Evolutionary conservation across 805 yeast genomes (phyloP).

Genomic region (Starmera caribaea): DNA sequence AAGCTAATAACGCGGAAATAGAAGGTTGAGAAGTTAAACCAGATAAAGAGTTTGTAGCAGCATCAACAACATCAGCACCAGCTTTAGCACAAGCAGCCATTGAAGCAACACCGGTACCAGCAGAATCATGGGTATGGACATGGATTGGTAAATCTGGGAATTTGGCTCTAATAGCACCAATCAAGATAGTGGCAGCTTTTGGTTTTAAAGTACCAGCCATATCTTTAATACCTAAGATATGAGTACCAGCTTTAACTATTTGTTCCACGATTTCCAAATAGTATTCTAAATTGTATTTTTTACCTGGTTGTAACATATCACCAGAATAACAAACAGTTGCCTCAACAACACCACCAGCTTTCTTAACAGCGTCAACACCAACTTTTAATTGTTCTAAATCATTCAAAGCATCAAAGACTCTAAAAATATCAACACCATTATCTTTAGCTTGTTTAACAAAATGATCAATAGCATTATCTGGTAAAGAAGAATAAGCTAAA

Average conservation of each 20-base stretch:
- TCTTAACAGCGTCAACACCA: slow-evolving; percentile 95
- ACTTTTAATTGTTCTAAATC: slow-evolving; percentile 95
- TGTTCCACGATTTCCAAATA: slow-evolving; percentile 74
- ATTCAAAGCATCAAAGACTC: slow-evolving; percentile 96
- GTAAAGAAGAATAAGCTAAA: slow-evolving; percentile 94
- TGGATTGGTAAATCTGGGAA: slow-evolving; percentile 95
- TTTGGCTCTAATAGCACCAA: slow-evolving; percentile 71
- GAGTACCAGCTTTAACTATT: slow-evolving; percentile 91
- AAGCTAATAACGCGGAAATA: slow-evolving; percentile 83
- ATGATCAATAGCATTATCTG: slow-evolving; percentile 98
- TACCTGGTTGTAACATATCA: slow-evolving; percentile 93
- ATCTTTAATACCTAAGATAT: slow-evolving; percentile 94
- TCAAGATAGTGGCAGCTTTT: slow-evolving; percentile 74
- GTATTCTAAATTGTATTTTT: slow-evolving; percentile 91
- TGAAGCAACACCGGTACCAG: slow-evolving; percentile 98
- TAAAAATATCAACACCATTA: slow-evolving; percentile 92
- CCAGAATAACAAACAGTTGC: slow-evolving; percentile 98
- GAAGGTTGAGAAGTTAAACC: slow-evolving; percentile 99
- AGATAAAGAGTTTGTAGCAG: slow-evolving; percentile 94
- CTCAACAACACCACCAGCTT: slow-evolving; percentile 98
- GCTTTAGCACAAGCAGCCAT: slow-evolving; percentile 91
- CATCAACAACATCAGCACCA: slow-evolving; percentile 98
- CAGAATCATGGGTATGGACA: slow-evolving; percentile 98
- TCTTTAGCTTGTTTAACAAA: slow-evolving; percentile 92
- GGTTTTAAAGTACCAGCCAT: slow-evolving; percentile 99